Conservation (phyloP, 148 eudicot genomes). For the Chenopodium formosanum region DNA sequence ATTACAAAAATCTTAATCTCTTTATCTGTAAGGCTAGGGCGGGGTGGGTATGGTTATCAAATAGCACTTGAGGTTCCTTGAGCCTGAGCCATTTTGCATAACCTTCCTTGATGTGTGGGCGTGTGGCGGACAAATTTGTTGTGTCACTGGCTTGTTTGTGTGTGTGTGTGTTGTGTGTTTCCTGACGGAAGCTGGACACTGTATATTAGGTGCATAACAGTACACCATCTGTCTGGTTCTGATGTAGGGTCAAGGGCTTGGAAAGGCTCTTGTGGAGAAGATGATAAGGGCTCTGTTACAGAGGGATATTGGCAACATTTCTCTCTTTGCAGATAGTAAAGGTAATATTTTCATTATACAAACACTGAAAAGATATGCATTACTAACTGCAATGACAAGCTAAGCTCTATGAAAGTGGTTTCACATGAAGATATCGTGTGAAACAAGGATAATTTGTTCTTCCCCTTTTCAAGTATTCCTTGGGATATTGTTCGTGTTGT, state of each 20-base stretch:
- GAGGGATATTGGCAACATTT: slow-evolving; percentile 88
- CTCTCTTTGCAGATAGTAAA: slow-evolving; percentile 89
- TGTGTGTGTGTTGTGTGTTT: too few species aligned
- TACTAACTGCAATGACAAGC: neutral
- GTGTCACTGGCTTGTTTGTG: too few species aligned
- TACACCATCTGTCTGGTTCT: slow-evolving; percentile 9
- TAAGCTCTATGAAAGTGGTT: neutral
- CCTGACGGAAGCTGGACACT: too few species aligned
- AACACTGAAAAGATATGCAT: neutral
- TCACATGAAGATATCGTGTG: neutral
- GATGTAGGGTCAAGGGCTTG: slow-evolving; percentile 90
- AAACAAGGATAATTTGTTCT: neutral
- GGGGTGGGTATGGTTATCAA: too few species aligned
- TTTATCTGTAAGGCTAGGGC: too few species aligned
- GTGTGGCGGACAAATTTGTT: neutral
- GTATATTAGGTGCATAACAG: neutral
- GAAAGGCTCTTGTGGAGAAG: slow-evolving; percentile 94
- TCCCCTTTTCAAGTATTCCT: neutral
- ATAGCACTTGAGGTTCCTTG: too few species aligned
- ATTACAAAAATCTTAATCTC: too few species aligned
- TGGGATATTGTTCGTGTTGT: neutral
- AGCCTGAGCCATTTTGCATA: too few species aligned
- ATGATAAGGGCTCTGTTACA: slow-evolving; percentile 88
- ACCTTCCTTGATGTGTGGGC: neutral
- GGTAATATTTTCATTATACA: slow-evolving; percentile 39